A percentile compares a stretch with the other conserved stretches of the same genome.
phyloP scores from a whole-genome alignment of 1,284 basidiomycete genomes.

The Tilletiopsis washingtonensis region DNA sequence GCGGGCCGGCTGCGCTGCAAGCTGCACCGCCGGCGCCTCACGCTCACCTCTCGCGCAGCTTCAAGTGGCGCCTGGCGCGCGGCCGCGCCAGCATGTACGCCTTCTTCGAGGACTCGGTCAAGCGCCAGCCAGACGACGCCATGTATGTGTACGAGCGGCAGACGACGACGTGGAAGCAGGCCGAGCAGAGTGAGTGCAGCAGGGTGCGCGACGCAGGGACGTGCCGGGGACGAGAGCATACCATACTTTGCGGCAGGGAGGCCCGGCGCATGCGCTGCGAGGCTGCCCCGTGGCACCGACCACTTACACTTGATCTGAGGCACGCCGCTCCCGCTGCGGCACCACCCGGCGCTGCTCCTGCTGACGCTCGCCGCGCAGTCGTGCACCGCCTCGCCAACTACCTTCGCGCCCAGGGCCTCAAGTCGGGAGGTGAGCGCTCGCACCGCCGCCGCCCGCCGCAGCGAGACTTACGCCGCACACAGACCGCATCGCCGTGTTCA shows the following conservation, averaged over 20 bases:
- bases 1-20: background rate
- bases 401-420: conserved; percentile 27
- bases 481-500: conserved; percentile 37
- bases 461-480: background rate
- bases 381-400: conserved; percentile 27
- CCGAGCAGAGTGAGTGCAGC: conserved; percentile 20
- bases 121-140: conserved; percentile 20
- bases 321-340: conserved; percentile 1
- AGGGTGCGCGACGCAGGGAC: too few species aligned
- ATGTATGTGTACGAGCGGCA: conserved; percentile 36
- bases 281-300: too few species aligned
- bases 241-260: too few species aligned
- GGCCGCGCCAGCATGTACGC: conserved; percentile 33
- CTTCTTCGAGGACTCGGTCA: conserved; percentile 23
- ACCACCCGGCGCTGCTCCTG: conserved; percentile 3
- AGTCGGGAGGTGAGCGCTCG: conserved; percentile 15
- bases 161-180: conserved; percentile 30
- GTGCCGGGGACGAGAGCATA: too few species aligned
- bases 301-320: conserved; percentile 16
- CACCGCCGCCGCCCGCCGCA: background rate
- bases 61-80: conserved; percentile 18
- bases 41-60: background rate
- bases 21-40: background rate
- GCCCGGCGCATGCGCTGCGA: too few species aligned
- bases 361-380: conserved; percentile 5